Base-by-base conservation (phyloP, 1,139 yeast genomes). In the Candida mesenterica region DNA sequence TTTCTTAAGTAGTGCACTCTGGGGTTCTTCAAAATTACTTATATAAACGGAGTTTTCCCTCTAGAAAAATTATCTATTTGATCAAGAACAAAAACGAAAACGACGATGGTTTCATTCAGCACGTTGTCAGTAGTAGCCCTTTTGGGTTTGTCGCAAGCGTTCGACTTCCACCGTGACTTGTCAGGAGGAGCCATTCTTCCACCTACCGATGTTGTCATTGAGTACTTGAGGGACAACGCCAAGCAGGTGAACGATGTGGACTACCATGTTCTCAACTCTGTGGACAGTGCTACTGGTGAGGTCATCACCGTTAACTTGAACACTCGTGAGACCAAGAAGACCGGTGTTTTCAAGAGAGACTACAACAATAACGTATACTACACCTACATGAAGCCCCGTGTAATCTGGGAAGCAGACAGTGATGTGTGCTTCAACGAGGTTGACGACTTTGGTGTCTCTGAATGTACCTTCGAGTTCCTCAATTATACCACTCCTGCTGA, bases 111-210 rank as follows among this genome's bases (percentile, higher is more conserved):
- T 24, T 35, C 43, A 14, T 30, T 45, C 30, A 43, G 33, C 32
- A 33, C 39, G 18, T 36, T 46, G 18, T 27, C 40, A 12, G 32
- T 39, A 8, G 31, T 43, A n/a, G 41, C 45, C 4, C 32, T 34
- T 19, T 12, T 37, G 14, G 32, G 46, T 10, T 24, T 34, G 23
- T 38, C 37, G 19, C 31, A 34, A 23, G 42, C 38, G n/a, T 46
- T 46, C 32, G 28, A 38, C 12, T 33, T 46, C 15, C 42, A 39
- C 30, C 48, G 37, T 28, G 44, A 46, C 18, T 43, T 33, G 6
- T 28, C 37, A 4, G 50, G 50, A 15, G 39, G 20, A 24, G 50
- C 50, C 20, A 40, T 46, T 25, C 42, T 46, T 15, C 50, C 50
- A 13, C 50, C 50, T 15, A 41, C 45, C 15, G 39, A 42, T 10